These are phyloP conservation scores for Paracoccidioides lutzii DNA, from an alignment of 2,329 filamentous ascomycete genomes.

Conservation along the genomic window DNA sequence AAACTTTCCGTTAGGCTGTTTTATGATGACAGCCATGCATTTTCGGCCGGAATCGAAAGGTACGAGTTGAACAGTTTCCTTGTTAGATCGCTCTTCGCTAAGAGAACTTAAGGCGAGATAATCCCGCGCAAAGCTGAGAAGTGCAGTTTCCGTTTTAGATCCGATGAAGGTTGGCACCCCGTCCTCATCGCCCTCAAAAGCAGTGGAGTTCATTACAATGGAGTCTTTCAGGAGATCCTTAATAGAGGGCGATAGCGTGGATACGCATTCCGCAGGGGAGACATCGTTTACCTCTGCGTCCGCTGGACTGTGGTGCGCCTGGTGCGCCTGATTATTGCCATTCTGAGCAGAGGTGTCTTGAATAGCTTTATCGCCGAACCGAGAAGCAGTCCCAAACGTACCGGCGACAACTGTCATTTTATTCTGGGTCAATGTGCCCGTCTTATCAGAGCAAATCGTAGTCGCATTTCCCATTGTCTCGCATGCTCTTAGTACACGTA, in stretches of 20 bases:
- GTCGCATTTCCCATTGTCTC: slow-evolving; percentile 55
- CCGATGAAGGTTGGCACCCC: slow-evolving; percentile 52
- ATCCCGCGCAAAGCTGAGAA: slow-evolving; percentile 56
- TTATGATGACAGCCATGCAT: slow-evolving; percentile 43
- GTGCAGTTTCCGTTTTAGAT: slow-evolving; percentile 65
- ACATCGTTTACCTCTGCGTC: slow-evolving; percentile 35
- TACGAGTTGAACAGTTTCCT: slow-evolving; percentile 53
- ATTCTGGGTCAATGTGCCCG: slow-evolving; percentile 52
- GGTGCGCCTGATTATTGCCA: slow-evolving; percentile 6
- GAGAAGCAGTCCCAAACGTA: slow-evolving; percentile 36
- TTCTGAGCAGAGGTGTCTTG: slow-evolving; percentile 17
- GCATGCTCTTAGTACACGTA: slow-evolving; percentile 46
- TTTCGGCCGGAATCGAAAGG: slow-evolving; percentile 67
- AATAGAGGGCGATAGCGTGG: slow-evolving; percentile 38
- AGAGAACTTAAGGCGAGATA: slow-evolving; percentile 54
- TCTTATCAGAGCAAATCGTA: slow-evolving; percentile 53
- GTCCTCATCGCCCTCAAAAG: slow-evolving; percentile 53
- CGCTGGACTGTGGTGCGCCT: neutral
- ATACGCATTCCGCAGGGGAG: slow-evolving; percentile 42
- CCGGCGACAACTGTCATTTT: slow-evolving; percentile 50
- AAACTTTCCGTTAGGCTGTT: slow-evolving; percentile 26
- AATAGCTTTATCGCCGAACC: slow-evolving; percentile 29
- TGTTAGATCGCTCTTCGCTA: slow-evolving; percentile 48
- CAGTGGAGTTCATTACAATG: slow-evolving; percentile 55
- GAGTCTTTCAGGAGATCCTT: slow-evolving; percentile 49